phyloP scores from a whole-genome alignment of 139 green algal species.

The Coelastrella sp. region DNA sequence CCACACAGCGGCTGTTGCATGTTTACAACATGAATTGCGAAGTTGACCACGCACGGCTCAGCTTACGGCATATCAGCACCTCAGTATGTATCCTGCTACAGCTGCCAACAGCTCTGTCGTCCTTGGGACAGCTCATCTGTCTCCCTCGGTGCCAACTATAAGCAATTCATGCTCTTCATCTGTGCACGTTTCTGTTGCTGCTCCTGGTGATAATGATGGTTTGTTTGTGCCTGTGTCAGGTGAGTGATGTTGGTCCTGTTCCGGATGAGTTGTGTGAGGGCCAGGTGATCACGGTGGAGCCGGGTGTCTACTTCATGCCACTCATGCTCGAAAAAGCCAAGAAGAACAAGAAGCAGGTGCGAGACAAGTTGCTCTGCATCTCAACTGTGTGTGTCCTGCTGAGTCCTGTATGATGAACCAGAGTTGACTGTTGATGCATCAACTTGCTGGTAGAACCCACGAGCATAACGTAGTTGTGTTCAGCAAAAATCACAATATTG shows the following conservation, averaged over 20 bases:
- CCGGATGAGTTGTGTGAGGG: slow-evolving; percentile 15
- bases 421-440: background rate
- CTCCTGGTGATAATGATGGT: slow-evolving; percentile 62
- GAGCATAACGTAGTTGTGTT: no score
- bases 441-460: background rate
- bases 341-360: slow-evolving; percentile 17
- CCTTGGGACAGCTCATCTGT: no score
- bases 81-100: no score
- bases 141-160: no score
- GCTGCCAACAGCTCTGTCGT: no score
- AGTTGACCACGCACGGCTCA: no score
- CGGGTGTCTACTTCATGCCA: slow-evolving; percentile 41
- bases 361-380: background rate
- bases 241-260: slow-evolving; percentile 35
- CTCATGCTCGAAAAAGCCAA: slow-evolving; percentile 8
- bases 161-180: no score
- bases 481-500: no score
- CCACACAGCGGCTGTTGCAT: no score
- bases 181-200: background rate
- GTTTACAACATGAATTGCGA: no score
- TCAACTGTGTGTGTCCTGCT: background rate
- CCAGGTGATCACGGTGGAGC: slow-evolving; percentile 39
- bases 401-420: background rate
- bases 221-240: background rate
- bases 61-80: no score